Percentiles rank a stretch among this genome's conserved stretches.
Conservation (phyloP, 805 yeast species). For the Cyberlindnera sargentensis region DNA sequence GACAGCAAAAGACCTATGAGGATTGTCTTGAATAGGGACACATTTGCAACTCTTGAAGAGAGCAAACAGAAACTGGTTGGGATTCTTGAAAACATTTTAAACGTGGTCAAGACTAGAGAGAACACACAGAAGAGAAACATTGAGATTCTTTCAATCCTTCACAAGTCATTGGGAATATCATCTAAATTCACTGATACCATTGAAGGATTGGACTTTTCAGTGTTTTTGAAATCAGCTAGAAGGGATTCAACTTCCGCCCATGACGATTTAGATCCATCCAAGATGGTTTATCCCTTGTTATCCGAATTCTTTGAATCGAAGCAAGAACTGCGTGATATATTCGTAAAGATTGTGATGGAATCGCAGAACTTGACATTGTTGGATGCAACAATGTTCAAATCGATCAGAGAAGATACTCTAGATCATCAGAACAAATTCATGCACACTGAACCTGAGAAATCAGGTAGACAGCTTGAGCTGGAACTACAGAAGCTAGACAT, state of each 20-base stretch:
- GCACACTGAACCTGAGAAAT: conserved; percentile 35
- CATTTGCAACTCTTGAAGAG: conserved; percentile 31
- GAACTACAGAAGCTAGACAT: conserved; percentile 42
- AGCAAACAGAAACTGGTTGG: conserved; percentile 32
- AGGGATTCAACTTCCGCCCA: not conserved
- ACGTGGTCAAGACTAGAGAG: conserved; percentile 33
- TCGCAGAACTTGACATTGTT: conserved; percentile 62
- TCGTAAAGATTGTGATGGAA: conserved; percentile 54
- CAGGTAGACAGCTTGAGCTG: conserved; percentile 40
- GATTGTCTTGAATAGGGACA: conserved; percentile 43
- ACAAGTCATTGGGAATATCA: conserved; percentile 44
- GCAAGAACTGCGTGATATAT: conserved; percentile 59
- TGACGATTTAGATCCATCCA: conserved; percentile 18
- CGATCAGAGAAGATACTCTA: conserved; percentile 45
- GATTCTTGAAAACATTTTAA: conserved; percentile 36
- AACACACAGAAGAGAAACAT: conserved; percentile 39
- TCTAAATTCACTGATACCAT: conserved; percentile 43
- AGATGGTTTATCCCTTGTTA: conserved; percentile 30
- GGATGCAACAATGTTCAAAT: conserved; percentile 69
- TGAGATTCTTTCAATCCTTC: conserved; percentile 44
- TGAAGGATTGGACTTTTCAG: conserved; percentile 56
- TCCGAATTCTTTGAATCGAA: conserved; percentile 72
- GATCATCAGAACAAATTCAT: conserved; percentile 30
- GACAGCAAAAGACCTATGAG: conserved; percentile 29
- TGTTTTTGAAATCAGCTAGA: conserved; percentile 30